Percentiles rank a stretch among this genome's conserved stretches.
Conservation (phyloP, 192 early-diverging fungal genomes). For the Coemansia sp. region DNA sequence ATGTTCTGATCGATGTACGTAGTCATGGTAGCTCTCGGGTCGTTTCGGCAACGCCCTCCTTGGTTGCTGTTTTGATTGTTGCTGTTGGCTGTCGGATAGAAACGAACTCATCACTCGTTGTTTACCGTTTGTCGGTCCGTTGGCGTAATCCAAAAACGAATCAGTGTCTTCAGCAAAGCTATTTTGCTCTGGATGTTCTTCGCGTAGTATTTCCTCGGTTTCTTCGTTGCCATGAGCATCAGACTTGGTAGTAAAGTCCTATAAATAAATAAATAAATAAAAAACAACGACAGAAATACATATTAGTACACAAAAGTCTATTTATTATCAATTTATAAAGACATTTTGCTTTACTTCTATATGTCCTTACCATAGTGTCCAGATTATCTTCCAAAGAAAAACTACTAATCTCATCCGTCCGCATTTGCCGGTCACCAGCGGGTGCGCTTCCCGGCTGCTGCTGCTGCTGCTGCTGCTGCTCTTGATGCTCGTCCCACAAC, state of each 20-base stretch:
- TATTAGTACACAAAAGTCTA: too few relatives aligned
- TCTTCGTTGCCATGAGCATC: background rate
- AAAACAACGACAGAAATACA: background rate
- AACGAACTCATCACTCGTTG: background rate
- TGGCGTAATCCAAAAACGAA: constrained; percentile 16
- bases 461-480: constrained; percentile 16
- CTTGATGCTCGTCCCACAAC: background rate
- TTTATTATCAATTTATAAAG: too few relatives aligned
- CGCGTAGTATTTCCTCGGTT: background rate
- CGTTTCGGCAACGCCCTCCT: constrained; percentile 8
- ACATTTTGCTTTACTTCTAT: too few relatives aligned
- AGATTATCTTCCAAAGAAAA: constrained; percentile 18
- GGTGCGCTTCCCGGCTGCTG: constrained; percentile 8
- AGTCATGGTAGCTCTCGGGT: constrained; percentile 35
- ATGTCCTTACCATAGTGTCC: constrained; percentile 30
- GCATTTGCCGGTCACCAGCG: too few relatives aligned
- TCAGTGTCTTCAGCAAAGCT: constrained; percentile 8
- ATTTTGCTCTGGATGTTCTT: background rate
- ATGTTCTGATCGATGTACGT: background rate
- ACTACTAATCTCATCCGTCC: background rate
- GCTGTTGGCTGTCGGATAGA: background rate
- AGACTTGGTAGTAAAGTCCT: too few relatives aligned
- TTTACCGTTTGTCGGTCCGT: background rate
- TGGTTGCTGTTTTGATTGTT: background rate
- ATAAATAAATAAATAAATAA: background rate